A percentile compares a stretch with the other conserved stretches of the same genome.
Conservation (phyloP, 352 stramenopile species). For the Phytophthora pisi region DNA sequence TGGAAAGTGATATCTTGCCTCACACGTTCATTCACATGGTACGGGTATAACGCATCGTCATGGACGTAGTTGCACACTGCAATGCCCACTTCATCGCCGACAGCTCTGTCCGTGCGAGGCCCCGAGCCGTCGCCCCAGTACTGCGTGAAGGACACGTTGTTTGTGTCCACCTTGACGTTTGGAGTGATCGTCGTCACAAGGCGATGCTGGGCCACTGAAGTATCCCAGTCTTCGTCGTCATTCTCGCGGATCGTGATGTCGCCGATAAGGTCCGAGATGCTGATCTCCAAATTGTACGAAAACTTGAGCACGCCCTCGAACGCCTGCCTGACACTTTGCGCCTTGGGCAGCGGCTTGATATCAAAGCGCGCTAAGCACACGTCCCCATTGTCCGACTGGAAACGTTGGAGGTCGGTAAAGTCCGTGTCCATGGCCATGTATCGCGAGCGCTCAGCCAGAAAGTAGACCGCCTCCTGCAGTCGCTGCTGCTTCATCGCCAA, state of each 20-base stretch:
- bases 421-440: slow-evolving; percentile 42
- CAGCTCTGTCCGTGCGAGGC: slow-evolving; percentile 11
- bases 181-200: slow-evolving; percentile 42
- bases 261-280: slow-evolving; percentile 42
- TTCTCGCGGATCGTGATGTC: slow-evolving; percentile 54
- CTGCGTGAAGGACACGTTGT: slow-evolving; percentile 46
- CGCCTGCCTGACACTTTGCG: slow-evolving; percentile 38
- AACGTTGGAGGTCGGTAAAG: slow-evolving; percentile 48
- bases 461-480: slow-evolving; percentile 42
- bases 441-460: slow-evolving; percentile 41
- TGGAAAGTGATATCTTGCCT: slow-evolving; percentile 57
- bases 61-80: slow-evolving; percentile 53
- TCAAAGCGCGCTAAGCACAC: slow-evolving; percentile 48
- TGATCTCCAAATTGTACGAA: slow-evolving; percentile 54
- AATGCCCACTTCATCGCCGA: slow-evolving; percentile 35
- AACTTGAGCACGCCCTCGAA: slow-evolving; percentile 56
- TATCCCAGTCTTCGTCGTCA: slow-evolving; percentile 39
- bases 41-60: slow-evolving; percentile 56
- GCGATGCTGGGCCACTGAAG: slow-evolving; percentile 42
- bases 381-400: slow-evolving; percentile 43
- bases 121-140: slow-evolving; percentile 35
- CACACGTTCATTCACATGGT: slow-evolving; percentile 37
- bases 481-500: slow-evolving; percentile 45
- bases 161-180: slow-evolving; percentile 42
- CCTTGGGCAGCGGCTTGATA: slow-evolving; percentile 45